phyloP scores from a whole-genome alignment of 257 asterid genomes.

The Przewalskia tangutica region DNA sequence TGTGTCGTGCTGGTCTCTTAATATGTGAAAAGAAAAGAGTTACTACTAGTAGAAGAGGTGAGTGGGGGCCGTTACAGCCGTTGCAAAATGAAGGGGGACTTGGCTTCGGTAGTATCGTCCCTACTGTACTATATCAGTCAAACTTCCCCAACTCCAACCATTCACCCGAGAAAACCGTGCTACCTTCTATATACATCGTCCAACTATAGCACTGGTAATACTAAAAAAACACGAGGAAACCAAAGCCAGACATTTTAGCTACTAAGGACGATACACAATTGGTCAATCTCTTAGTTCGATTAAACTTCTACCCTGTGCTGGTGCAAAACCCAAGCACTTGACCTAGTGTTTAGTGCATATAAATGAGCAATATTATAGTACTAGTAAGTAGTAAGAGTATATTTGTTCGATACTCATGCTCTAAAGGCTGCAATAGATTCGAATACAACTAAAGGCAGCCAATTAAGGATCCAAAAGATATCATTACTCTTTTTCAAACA shows the following conservation, averaged over 20 bases:
- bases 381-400: neutral
- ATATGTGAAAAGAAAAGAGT: neutral
- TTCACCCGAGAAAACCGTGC: conserved; percentile 36
- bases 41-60: neutral
- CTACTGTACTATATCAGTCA: conserved; percentile 30
- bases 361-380: neutral
- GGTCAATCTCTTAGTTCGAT: neutral
- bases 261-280: neutral
- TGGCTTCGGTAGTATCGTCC: conserved; percentile 58
- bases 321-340: neutral
- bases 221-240: neutral
- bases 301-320: neutral
- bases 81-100: conserved; percentile 12
- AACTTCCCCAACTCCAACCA: conserved; percentile 11
- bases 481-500: neutral
- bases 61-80: conserved; percentile 21
- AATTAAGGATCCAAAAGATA: neutral
- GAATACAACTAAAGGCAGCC: neutral
- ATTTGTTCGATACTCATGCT: neutral
- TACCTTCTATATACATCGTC: conserved; percentile 6
- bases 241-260: neutral
- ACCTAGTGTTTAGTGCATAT: neutral
- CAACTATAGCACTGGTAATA: neutral
- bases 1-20: neutral
- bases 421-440: neutral